These are phyloP conservation scores for Termitomyces sp. DNA, from an alignment of 768 basidiomycete species.

Conservation along the genomic window DNA sequence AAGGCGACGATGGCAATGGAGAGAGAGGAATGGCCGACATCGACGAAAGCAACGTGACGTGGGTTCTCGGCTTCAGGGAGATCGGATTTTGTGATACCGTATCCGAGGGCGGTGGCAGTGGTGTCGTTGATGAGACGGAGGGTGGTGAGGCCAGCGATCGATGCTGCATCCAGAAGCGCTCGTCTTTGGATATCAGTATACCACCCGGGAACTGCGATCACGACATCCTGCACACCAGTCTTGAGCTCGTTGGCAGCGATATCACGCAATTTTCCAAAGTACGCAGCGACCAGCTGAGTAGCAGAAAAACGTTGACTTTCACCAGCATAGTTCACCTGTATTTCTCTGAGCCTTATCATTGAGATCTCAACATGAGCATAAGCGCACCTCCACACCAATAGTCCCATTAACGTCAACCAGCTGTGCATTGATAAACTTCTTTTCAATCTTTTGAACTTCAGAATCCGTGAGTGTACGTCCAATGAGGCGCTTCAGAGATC, in stretches of 20 bases:
- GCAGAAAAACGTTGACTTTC: constrained; percentile 76
- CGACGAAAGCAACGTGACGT: constrained; percentile 88
- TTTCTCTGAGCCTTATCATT: constrained; percentile 7
- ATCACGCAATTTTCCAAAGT: constrained; percentile 86
- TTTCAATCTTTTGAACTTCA: constrained; percentile 80
- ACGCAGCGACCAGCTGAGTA: constrained; percentile 90
- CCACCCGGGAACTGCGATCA: constrained; percentile 96
- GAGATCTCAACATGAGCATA: neutral
- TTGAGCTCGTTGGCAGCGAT: constrained; percentile 84
- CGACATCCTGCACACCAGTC: constrained; percentile 80
- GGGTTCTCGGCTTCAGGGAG: constrained; percentile 81
- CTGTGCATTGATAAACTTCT: constrained; percentile 84
- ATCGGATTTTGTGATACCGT: constrained; percentile 98
- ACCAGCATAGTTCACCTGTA: constrained; percentile 83
- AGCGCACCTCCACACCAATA: constrained; percentile 79
- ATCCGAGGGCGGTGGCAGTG: constrained; percentile 93
- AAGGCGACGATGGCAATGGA: constrained; percentile 87
- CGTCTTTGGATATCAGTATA: constrained; percentile 92
- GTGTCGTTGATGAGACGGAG: constrained; percentile 97
- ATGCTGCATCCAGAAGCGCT: constrained; percentile 83
- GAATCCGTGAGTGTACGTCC: constrained; percentile 77
- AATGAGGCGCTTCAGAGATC: constrained; percentile 85
- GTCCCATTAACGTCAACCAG: constrained; percentile 81
- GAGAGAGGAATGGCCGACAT: constrained; percentile 90
- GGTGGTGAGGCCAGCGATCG: constrained; percentile 83